Conservation (phyloP, 306 rosid species). For the Spatholobus suberectus region DNA sequence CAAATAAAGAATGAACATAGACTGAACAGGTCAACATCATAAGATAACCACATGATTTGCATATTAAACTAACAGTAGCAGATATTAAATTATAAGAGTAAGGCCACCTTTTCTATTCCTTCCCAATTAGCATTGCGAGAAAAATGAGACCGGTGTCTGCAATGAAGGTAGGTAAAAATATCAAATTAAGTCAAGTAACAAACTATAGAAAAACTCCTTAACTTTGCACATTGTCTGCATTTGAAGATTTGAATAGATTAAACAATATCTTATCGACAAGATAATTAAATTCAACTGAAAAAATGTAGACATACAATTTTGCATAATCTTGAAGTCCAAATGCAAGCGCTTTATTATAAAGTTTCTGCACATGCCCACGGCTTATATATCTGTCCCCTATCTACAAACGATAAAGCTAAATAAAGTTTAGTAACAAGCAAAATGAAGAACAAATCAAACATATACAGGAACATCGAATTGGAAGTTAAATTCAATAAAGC, state of each 20-base stretch:
- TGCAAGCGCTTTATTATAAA: conserved; percentile 87
- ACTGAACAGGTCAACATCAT: conserved; percentile 8
- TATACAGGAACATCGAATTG: not conserved
- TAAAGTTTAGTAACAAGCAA: conserved; percentile 34
- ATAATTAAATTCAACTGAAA: conserved; percentile 36
- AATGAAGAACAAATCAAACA: conserved; percentile 21
- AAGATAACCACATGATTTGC: conserved; percentile 14
- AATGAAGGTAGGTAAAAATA: conserved; percentile 35
- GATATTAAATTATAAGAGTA: conserved; percentile 6
- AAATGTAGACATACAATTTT: conserved; percentile 66
- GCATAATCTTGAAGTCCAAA: conserved; percentile 90
- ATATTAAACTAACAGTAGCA: conserved; percentile 12
- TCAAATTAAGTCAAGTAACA: conserved; percentile 35
- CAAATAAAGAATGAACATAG: conserved; percentile 33
- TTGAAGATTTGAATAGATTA: not conserved
- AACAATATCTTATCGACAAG: conserved; percentile 9
- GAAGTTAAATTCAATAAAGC: not conserved
- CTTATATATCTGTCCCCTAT: conserved; percentile 85
- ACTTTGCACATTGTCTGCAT: conserved; percentile 16
- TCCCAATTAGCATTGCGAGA: conserved; percentile 95
- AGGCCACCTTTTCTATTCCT: conserved; percentile 73
- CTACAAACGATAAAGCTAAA: conserved; percentile 52
- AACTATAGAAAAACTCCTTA: conserved; percentile 28
- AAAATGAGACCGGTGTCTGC: conserved; percentile 87
- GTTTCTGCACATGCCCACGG: conserved; percentile 76